Conservation (phyloP, 73 alveolate genomes). For the Uronychia setigera region DNA sequence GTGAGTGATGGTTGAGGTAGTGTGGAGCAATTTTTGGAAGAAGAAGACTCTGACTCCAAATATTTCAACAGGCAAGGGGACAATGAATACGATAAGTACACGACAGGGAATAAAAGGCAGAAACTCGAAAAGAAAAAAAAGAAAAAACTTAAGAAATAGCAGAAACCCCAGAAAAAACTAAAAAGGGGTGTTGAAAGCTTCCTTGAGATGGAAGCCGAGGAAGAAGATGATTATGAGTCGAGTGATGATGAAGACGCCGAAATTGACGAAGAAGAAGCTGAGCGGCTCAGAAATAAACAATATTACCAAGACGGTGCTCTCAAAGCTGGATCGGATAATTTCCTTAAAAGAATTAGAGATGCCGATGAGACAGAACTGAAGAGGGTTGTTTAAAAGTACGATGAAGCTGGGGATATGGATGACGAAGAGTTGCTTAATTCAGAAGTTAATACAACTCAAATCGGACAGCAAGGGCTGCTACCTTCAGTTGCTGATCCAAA, state of each 20-base stretch:
- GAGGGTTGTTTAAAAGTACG: constrained; percentile 3
- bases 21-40: too few relatives aligned
- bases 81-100: too few relatives aligned
- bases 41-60: too few relatives aligned
- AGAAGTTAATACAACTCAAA: constrained; percentile 48
- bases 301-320: constrained; percentile 5
- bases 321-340: background rate
- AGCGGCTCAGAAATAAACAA: constrained; percentile 22
- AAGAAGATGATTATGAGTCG: constrained; percentile 63
- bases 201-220: constrained; percentile 67
- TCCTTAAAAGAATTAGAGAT: background rate
- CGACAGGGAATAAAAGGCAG: background rate
- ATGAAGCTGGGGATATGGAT: constrained; percentile 42
- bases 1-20: too few relatives aligned
- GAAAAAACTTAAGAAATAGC: background rate
- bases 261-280: constrained; percentile 24
- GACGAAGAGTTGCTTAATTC: constrained; percentile 71
- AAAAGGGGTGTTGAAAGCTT: constrained; percentile 18
- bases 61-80: too few relatives aligned
- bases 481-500: constrained; percentile 87
- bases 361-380: background rate
- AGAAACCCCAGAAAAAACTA: background rate
- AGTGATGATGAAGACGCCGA: constrained; percentile 53
- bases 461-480: constrained; percentile 62
- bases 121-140: background rate